Evolutionary conservation across 139 green algal genomes (phyloP), one percentile per base, ranked within the genome.

Genomic region (Coelastrella sp.): DNA sequence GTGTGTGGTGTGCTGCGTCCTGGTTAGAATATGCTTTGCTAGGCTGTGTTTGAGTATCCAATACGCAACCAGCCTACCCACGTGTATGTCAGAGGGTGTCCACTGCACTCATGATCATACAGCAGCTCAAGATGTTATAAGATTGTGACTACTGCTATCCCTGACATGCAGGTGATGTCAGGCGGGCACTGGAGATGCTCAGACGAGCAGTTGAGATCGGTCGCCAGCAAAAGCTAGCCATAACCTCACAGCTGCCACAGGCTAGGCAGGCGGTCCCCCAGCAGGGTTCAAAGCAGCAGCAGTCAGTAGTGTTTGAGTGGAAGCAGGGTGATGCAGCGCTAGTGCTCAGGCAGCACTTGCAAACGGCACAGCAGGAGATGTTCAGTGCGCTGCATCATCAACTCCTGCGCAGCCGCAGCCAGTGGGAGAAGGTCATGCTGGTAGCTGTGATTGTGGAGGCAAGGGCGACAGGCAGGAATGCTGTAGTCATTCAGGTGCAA

Each of bases 171-270:
- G 97, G 97, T 11, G 97, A 98, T 80, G 93, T 97, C 66, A 93
- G 96, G 5, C 94, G 96, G 0, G 94, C 90, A 57, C 89, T 98
- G 87, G 95, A 98, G 94, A 90, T 98, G 90, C 75, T 95, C 59
- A 89, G 92, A 5, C 90, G 92, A 2, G 91, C 92, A 20, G 73
- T 85, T 17, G 92, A 94, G 83, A 83, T 96, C 2, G 92, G 81
- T 8, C 32, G 64, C 60, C 58, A 83, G 54, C 22, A 89, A 77
- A 77, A 88, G 57, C 77, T 47, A 47, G 32, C 32, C 32, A 47
- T 47, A 47, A 47, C 32, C 32, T 47, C 32, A 47, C 66, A 76
- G 86, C 83, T 75, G 73, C 83, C 71, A 73, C 57, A 54, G 65
- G 23, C 4, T 61, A 65, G 10, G 85, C 11, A 61, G 11, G 19